These are phyloP conservation scores for Nymphaea thermarum DNA, from an alignment of 164 flowering plant species.

Conservation along the genomic window DNA sequence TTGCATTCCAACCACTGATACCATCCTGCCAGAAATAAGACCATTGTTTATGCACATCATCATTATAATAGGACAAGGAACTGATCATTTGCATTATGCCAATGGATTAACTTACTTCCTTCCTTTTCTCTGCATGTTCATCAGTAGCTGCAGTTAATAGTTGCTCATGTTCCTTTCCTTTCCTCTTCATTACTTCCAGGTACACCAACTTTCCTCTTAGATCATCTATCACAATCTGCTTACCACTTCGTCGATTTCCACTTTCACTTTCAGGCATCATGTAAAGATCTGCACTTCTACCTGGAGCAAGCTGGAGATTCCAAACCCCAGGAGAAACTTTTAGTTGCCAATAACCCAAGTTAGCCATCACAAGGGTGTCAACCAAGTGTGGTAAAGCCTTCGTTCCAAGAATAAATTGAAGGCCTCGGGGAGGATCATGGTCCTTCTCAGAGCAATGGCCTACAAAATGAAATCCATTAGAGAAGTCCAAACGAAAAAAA, in stretches of 20 bases:
- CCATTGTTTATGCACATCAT: background rate
- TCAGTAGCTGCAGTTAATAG: slow-evolving; percentile 45
- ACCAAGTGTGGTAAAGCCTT: slow-evolving; percentile 79
- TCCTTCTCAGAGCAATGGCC: slow-evolving; percentile 98
- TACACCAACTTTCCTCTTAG: slow-evolving; percentile 85
- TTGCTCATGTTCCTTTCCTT: slow-evolving; percentile 84
- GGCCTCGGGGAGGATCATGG: slow-evolving; percentile 96
- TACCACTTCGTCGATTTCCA: slow-evolving; percentile 27
- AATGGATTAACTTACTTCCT: background rate
- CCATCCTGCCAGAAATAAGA: slow-evolving; percentile 28
- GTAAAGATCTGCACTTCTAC: slow-evolving; percentile 90
- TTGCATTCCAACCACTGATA: slow-evolving; percentile 64
- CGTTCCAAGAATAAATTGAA: slow-evolving; percentile 91
- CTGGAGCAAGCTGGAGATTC: slow-evolving; percentile 96
- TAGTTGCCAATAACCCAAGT: slow-evolving; percentile 98
- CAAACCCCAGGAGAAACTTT: slow-evolving; percentile 95
- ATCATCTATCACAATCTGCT: slow-evolving; percentile 68
- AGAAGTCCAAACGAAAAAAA: slow-evolving; percentile 3
- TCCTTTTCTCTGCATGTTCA: slow-evolving; percentile 3
- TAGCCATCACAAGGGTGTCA: slow-evolving; percentile 97
- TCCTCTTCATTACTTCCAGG: slow-evolving; percentile 76
- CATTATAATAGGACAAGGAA: too few relatives aligned
- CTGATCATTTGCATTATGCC: background rate
- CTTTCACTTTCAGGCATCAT: slow-evolving; percentile 40
- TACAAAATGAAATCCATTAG: slow-evolving; percentile 12